Evolutionary conservation across 352 stramenopile genomes (phyloP), one percentile per base, ranked within the genome.

Genomic region (Globisporangium cylindrosporum): DNA sequence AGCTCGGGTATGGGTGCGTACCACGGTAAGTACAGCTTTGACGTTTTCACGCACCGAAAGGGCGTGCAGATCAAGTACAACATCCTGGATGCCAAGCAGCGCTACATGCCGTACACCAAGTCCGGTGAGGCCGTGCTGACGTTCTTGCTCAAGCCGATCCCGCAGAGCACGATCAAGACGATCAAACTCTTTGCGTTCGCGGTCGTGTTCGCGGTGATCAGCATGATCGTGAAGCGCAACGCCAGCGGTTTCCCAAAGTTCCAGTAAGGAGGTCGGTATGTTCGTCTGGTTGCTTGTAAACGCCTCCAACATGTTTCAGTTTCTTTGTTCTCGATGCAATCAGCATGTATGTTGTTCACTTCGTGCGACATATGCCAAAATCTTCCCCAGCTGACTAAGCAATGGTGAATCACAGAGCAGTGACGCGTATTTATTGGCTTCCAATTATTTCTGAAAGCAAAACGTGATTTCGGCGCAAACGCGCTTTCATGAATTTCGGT

Each of bases 1-100:
- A 78, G 66, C 29, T 95, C 81, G 32, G 93, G 93, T 59, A 88
- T 90, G 67, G 92, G 93, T 18, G 63, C 73, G 1, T 97, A 96
- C 71, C 89, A 96, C 67, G 94, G 94, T 12, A 80, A 88, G 53
- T 71, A 81, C 64, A 83, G 82, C 38, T 97, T 98, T 49, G 67
- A 90, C 24, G 76, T 78, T 8, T 94, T 95, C 60, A 86, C 82
- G 20, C 86, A 92, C 71, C 72, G 74, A 49, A 93, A 93, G 63
- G 43, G 43, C 20, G 43, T 51, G 43, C 43, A 51, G 43, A 5
- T 82, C 58, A 88, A 77, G 64, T 84, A 78, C 62, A 78, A 71
- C 59, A 77, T 80, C 55, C 48, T 90, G 48, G 85, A 93, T 48
- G 63, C 84, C 8, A 69, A 73, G 56, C 74, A 88, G 68, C 78